Evolutionary conservation across 2,329 filamentous ascomycete genomes (phyloP), one percentile per base, ranked within the genome.

Genomic region (Colletotrichum paranaense): DNA sequence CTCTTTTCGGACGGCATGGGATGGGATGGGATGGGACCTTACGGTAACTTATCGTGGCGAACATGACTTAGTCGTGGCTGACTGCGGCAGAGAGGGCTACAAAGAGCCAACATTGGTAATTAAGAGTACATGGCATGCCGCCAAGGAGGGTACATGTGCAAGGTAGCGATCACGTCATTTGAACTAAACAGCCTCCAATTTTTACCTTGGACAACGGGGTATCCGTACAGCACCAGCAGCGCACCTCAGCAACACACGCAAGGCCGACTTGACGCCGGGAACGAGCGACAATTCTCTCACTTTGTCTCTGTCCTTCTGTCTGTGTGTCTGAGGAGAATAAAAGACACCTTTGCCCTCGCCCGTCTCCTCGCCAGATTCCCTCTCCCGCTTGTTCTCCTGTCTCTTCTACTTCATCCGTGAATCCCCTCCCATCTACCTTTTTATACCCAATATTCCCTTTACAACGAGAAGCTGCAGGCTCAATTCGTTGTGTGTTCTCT

Each of bases 151-250:
- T 67, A 75, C 74, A 66, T 74, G 38, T 49, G 64, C 72, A 68
- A 74, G 73, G 74, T 72, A 74, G 64, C 74, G 76, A 77, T 75
- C 76, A 77, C 76, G 76, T 77, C 76, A 77, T 77, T 75, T 68
- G 68, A 74, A 72, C 76, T 77, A 77, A 74, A 67, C 69, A 73
- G 63, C 70, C 63, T 68, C 70, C 70, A 49, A 74, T 70, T 73
- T 72, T 74, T 72, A 68, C 65, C 65, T 74, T 58, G 66, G 60
- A 56, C 69, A 67, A 73, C 60, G 65, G 62, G 62, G 49, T 46
- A 49, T 49, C 42, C 42, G 42, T 49, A 49, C 42, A 42, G 38
- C 38, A 49, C 19, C 42, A 49, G 42, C 42, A 49, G 19, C 42
- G 42, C 16, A 42, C 38, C 38, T 42, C 46, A 24, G 32, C 66